Evolutionary conservation across 2,329 filamentous ascomycete species (phyloP), one percentile per base, ranked within the genome.

Genomic region (Hortaea werneckii): DNA sequence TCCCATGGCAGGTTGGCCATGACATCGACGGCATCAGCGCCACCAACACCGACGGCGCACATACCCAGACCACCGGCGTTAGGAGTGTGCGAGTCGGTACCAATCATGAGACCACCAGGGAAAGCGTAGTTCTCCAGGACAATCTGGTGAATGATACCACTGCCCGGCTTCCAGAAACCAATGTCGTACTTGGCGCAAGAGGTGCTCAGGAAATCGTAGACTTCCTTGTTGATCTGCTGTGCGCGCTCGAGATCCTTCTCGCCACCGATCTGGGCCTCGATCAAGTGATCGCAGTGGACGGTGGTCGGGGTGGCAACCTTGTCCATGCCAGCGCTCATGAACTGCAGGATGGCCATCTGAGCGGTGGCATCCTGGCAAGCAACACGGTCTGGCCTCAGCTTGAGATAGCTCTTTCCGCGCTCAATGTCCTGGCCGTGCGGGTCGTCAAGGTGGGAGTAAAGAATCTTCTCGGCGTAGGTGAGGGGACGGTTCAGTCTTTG

Each of bases 101-200:
- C 92, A 65, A 96, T 96, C 66, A 98, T 81, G 49, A 98, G 80
- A 79, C 84, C 90, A 79, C 92, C 92, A 55, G 92, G 92, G 83
- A 96, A 96, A 68, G 89, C 89, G 70, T 96, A 96, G 79, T 96
- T 96, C 76, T 98, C 92, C 49, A 96, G 80, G 54, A 96, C 73
- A 65, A 96, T 96, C 77, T 96, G 92, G 76, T 98, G 92, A 61
- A 98, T 98, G 68, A 96, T 98, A 78, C 92, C 92, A 67, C 90
- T 95, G 60, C 92, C 92, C 55, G 92, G 92, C 70, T 80, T 87
- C 92, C 92, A 98, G 83, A 96, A 96, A 76, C 92, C 92, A 69
- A 96, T 96, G 79, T 96, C 90, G 79, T 96, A 98, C 78, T 96
- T 98, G 65, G 89, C 89, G 69, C 90, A 96, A 56, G 90, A 85